Conservation (phyloP, 768 basidiomycete species). For the Mycena amicta region DNA sequence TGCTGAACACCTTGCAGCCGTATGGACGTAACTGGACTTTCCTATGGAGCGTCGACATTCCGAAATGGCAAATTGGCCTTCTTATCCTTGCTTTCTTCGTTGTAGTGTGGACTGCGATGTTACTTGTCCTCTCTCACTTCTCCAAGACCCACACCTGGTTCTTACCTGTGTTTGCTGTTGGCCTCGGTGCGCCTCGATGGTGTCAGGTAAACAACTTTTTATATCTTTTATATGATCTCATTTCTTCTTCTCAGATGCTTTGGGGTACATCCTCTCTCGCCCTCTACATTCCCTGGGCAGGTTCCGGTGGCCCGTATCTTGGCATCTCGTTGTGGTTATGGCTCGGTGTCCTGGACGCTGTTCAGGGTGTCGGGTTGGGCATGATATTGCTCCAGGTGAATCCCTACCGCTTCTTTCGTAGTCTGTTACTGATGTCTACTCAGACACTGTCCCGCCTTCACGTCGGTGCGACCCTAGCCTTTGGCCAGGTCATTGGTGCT, state of each 20-base stretch:
- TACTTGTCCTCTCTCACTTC: conserved; percentile 78
- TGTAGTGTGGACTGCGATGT: conserved; percentile 77
- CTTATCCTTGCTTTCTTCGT: conserved; percentile 86
- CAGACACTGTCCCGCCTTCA: conserved; percentile 89
- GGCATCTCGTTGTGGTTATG: conserved; percentile 92
- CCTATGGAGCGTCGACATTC: conserved; percentile 83
- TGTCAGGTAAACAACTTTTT: conserved; percentile 65
- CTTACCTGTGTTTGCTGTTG: conserved; percentile 92
- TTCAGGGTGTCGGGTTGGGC: conserved; percentile 92
- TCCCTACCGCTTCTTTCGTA: conserved; percentile 23
- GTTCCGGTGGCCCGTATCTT: conserved; percentile 81
- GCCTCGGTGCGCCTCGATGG: conserved; percentile 92
- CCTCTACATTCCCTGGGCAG: conserved; percentile 93
- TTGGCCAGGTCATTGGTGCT: conserved; percentile 88
- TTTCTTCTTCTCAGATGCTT: conserved; percentile 57
- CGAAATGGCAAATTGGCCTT: conserved; percentile 81
- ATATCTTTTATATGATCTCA: not conserved
- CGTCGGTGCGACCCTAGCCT: conserved; percentile 90
- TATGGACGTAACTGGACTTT: conserved; percentile 96
- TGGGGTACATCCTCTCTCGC: conserved; percentile 96
- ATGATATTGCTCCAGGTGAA: conserved; percentile 81
- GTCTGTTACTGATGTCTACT: conserved; percentile 23
- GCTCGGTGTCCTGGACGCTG: conserved; percentile 91
- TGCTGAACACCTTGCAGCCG: conserved; percentile 65
- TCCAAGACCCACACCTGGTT: conserved; percentile 96